Evolutionary conservation across 1,139 yeast genomes (phyloP).

Genomic region (Spathaspora sp.): DNA sequence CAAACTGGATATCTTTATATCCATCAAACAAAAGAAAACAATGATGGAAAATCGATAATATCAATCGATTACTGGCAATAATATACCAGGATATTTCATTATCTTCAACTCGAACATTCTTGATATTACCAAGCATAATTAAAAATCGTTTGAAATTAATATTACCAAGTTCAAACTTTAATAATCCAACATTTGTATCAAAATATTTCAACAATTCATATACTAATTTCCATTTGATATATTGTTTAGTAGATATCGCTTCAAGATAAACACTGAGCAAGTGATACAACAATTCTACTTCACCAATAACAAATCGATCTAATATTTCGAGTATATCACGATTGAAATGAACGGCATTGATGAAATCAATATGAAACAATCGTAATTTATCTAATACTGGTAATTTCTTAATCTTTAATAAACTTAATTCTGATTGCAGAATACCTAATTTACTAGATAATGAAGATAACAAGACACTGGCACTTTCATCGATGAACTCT

Average conservation of each 20-base stretch:
- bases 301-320: constrained; percentile 24
- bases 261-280: constrained; percentile 30
- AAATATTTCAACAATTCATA: constrained; percentile 25
- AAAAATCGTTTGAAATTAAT: constrained; percentile 6
- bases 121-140: constrained; percentile 1
- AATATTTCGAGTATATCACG: constrained; percentile 20
- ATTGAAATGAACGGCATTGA: constrained; percentile 22
- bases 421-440: constrained; percentile 24
- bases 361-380: constrained; percentile 29
- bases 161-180: constrained; percentile 19
- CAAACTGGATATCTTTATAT: constrained; percentile 26
- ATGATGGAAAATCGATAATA: constrained; percentile 13
- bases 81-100: constrained; percentile 1
- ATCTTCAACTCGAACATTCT: constrained; percentile 1
- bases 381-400: constrained; percentile 25
- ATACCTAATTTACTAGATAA: constrained; percentile 34
- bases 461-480: constrained; percentile 17
- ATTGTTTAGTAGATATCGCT: constrained; percentile 19
- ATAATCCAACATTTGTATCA: constrained; percentile 15
- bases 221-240: constrained; percentile 31
- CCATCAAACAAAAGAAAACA: constrained; percentile 31
- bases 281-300: constrained; percentile 27
- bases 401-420: constrained; percentile 25
- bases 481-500: constrained; percentile 11
- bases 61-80: background rate